Base-by-base conservation (phyloP, 2,329 filamentous ascomycete genomes). In the Claviceps sorghi region DNA sequence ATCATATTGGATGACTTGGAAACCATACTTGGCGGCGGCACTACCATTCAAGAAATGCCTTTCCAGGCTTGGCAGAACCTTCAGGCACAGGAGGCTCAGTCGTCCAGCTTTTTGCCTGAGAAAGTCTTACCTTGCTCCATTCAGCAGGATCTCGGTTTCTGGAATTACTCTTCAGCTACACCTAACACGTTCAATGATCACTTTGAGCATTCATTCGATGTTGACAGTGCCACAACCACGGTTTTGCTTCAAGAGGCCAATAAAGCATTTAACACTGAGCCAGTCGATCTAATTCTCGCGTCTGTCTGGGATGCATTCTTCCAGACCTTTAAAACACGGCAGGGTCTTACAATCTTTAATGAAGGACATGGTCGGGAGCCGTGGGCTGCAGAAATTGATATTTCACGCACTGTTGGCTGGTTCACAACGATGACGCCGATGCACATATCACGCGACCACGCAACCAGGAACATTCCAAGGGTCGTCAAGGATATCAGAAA, bases 1-100 rank as follows among this genome's bases (percentile, higher is more conserved):
- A 62, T 71, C 5, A 60, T 75, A 2, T 58, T 73, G 0, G 65
- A 69, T 34, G 71, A 75, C 48, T 59, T 75, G 0, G 71, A 74
- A 52, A 61, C 63, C 4, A 53, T 69, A 0, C 57, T 74, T 5
- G 58, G 64, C 8, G 57, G 38, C 21, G 57, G 58, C 7, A 41
- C 19, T 2, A 54, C 59, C 10, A 15, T 56, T 55, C 9, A 57
- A 57, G 30, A 48, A 57, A 1, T 72, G 53, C 50, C 62, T 1
- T 72, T 72, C 54, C 65, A 66, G 38, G 62, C 57, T 21, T 72
- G 69, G 69, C 34, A 68, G 46, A 17, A 26, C 5, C 44, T 52
- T 22, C 50, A 52, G 36, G 17, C n/a, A 7, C 17, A 52, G 40
- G 44, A 52, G 22, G 47, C 34, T 4, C 29, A 15, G 38, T 45